Conservation (phyloP, 345 rosid species). For the Toxicodendron radicans region DNA sequence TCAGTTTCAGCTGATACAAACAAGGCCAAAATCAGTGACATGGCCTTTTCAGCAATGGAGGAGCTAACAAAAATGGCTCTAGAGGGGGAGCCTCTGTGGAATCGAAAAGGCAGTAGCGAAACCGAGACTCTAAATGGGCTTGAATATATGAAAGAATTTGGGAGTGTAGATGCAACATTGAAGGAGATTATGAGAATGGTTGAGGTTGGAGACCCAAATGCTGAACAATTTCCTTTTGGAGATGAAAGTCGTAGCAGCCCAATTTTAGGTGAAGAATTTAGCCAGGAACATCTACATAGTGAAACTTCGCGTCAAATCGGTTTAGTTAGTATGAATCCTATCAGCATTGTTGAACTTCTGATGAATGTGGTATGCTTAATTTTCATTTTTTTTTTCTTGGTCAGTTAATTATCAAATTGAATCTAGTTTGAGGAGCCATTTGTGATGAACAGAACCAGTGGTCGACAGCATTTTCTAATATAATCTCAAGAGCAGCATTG, state of each 20-base stretch:
- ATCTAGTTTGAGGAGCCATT: neutral
- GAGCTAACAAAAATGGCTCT: slow-evolving; percentile 31
- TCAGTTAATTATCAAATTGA: neutral
- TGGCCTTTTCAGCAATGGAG: slow-evolving; percentile 30
- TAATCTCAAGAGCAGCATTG: slow-evolving; percentile 40
- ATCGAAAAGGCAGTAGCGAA: neutral
- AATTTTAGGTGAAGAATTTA: neutral
- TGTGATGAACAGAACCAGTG: slow-evolving; percentile 39
- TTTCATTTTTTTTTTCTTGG: neutral
- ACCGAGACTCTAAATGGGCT: slow-evolving; percentile 29
- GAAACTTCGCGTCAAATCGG: slow-evolving; percentile 35
- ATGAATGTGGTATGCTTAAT: slow-evolving; percentile 39
- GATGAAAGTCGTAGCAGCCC: neutral
- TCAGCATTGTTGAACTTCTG: slow-evolving; percentile 31
- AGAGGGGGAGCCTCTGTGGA: slow-evolving; percentile 38
- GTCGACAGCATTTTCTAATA: slow-evolving; percentile 34
- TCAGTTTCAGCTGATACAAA: slow-evolving; percentile 28
- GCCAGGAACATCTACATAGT: slow-evolving; percentile 7
- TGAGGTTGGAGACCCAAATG: slow-evolving; percentile 17
- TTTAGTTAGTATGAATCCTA: slow-evolving; percentile 20
- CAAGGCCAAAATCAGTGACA: slow-evolving; percentile 24
- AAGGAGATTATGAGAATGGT: slow-evolving; percentile 31
- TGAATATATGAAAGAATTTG: slow-evolving; percentile 30
- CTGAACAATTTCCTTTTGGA: slow-evolving; percentile 1
- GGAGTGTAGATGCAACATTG: slow-evolving; percentile 21